Percentiles rank a stretch among this genome's conserved stretches.
Conservation (phyloP, 2,329 filamentous ascomycete genomes). For the Thyridium curvatum region DNA sequence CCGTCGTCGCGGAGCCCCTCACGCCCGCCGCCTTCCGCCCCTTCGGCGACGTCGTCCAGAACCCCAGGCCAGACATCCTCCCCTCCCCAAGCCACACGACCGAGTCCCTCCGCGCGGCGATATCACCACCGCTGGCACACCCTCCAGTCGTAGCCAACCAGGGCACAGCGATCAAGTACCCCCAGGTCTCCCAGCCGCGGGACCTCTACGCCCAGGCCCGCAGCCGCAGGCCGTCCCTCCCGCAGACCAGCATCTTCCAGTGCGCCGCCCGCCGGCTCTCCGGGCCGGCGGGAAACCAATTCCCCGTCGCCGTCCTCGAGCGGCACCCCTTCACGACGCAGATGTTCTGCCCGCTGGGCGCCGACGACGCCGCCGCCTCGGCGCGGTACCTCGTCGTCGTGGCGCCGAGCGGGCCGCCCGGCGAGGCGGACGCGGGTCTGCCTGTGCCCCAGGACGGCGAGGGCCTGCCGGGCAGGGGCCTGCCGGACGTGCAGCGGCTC, state of each 20-base stretch:
- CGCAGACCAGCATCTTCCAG: conserved; percentile 83
- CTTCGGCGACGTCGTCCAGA: conserved; percentile 79
- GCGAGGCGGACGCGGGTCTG: conserved; percentile 25
- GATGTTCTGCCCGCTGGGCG: conserved; percentile 73
- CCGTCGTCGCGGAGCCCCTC: conserved; percentile 58
- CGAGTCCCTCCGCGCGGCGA: conserved; percentile 6
- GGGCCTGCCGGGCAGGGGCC: conserved; percentile 48
- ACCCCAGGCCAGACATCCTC: conserved; percentile 55
- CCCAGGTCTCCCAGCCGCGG: conserved; percentile 66
- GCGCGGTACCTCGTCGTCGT: conserved; percentile 78
- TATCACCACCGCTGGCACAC: conserved; percentile 1
- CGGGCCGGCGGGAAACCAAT: conserved; percentile 25
- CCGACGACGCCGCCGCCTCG: conserved; percentile 21
- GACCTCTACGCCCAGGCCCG: conserved; percentile 66
- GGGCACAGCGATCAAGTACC: conserved; percentile 81
- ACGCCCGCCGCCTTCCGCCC: conserved; percentile 62
- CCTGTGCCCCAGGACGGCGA: conserved; percentile 26
- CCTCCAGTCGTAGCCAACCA: conserved; percentile 63
- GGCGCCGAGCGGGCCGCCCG: conserved; percentile 63
- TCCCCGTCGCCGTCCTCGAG: conserved; percentile 72
- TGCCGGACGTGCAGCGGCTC: conserved; percentile 67
- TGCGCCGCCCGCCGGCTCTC: conserved; percentile 60
- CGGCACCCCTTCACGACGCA: conserved; percentile 92
- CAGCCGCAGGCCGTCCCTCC: conserved; percentile 46
- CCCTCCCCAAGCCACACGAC: conserved; percentile 30